Conservation (phyloP, 1,284 basidiomycete genomes). For the Polyporus tsugae region DNA sequence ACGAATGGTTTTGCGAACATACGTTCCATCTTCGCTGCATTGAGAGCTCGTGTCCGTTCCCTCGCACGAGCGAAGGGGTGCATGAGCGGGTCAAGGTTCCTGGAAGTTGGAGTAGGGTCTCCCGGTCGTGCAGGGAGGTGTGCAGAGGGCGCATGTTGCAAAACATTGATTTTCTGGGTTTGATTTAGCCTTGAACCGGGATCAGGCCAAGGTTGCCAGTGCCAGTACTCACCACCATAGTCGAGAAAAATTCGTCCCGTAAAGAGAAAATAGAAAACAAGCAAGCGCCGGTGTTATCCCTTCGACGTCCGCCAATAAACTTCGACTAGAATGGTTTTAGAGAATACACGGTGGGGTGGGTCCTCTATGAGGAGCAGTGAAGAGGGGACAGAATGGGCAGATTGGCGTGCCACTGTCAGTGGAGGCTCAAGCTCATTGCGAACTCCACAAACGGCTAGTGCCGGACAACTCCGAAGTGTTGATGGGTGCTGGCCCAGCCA, state of each 20-base stretch:
- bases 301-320: too few relatives aligned
- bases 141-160: constrained; percentile 83
- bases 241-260: not conserved
- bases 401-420: not conserved
- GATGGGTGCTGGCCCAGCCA: constrained; percentile 3
- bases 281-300: not conserved
- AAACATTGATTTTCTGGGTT: constrained; percentile 84
- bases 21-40: constrained; percentile 95
- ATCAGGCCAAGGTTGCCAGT: not conserved
- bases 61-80: constrained; percentile 95
- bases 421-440: not conserved
- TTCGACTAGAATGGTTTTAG: too few relatives aligned
- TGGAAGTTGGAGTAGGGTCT: constrained; percentile 86
- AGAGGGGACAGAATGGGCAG: not conserved
- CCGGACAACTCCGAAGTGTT: constrained; percentile 17
- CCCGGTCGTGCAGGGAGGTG: constrained; percentile 79
- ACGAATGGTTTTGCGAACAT: constrained; percentile 99
- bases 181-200: not conserved
- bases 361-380: not conserved
- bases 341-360: not conserved
- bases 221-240: constrained; percentile 36
- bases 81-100: constrained; percentile 93
- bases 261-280: too few relatives aligned
- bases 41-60: constrained; percentile 94
- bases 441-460: constrained; percentile 16